Conservation (phyloP, 2,329 filamentous ascomycete species). For the Ceratocystis ficicola region DNA sequence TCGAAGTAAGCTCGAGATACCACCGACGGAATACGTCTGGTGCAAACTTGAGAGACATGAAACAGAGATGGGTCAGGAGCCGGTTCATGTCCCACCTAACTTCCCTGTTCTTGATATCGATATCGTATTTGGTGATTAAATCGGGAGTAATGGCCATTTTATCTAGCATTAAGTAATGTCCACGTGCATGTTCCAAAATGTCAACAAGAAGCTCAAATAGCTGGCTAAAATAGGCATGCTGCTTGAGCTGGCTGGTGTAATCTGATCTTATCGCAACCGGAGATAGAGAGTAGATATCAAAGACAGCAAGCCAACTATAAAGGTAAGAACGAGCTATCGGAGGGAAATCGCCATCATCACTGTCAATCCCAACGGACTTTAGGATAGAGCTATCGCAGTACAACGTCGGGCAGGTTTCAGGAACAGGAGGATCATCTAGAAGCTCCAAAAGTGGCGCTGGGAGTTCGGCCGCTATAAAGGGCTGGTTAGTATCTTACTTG, state of each 20-base stretch:
- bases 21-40: conserved; percentile 71
- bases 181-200: conserved; percentile 66
- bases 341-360: not conserved
- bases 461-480: conserved; percentile 6
- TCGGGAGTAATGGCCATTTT: conserved; percentile 48
- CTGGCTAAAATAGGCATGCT: conserved; percentile 53
- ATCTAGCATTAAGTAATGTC: conserved; percentile 61
- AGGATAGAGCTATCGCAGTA: not conserved
- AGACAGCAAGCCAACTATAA: conserved; percentile 78
- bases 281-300: conserved; percentile 67
- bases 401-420: conserved; percentile 41
- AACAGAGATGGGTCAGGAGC: conserved; percentile 78
- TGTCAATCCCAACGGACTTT: not conserved
- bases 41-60: conserved; percentile 61
- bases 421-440: not conserved
- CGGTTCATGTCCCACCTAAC: conserved; percentile 56
- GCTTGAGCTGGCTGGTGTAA: conserved; percentile 68
- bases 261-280: conserved; percentile 72
- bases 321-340: conserved; percentile 54
- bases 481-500: not conserved
- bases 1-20: conserved; percentile 70
- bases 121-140: conserved; percentile 44
- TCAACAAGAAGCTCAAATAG: conserved; percentile 73
- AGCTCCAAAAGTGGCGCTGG: not conserved
- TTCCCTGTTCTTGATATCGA: conserved; percentile 44